Conservation (phyloP, 805 yeast genomes). For the Candida nonsorbophila region DNA sequence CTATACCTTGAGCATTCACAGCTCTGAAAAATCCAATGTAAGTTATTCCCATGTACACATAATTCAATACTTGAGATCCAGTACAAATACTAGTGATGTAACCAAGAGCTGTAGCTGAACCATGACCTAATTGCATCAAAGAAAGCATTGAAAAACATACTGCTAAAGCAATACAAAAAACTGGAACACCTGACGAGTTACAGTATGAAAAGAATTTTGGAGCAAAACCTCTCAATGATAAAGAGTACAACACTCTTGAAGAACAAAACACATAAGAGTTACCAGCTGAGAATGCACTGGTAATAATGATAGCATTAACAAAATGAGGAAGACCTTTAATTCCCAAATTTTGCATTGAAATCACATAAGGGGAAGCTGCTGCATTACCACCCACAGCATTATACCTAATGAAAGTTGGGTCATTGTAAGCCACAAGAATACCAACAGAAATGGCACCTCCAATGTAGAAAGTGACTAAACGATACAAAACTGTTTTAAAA, state of each 20-base stretch:
- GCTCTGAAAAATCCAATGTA: slow-evolving; percentile 43
- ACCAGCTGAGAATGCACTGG: slow-evolving; percentile 80
- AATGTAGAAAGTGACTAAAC: slow-evolving; percentile 26
- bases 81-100: slow-evolving; percentile 45
- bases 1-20: slow-evolving; percentile 32
- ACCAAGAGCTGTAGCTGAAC: slow-evolving; percentile 31
- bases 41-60: slow-evolving; percentile 39
- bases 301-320: slow-evolving; percentile 70
- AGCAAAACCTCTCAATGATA: slow-evolving; percentile 69
- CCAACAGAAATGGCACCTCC: slow-evolving; percentile 15
- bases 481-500: slow-evolving; percentile 48
- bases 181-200: slow-evolving; percentile 61
- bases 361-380: slow-evolving; percentile 73
- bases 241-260: slow-evolving; percentile 59
- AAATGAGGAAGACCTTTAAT: slow-evolving; percentile 68
- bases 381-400: slow-evolving; percentile 14
- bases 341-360: slow-evolving; percentile 66
- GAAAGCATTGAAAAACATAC: slow-evolving; percentile 10
- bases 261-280: slow-evolving; percentile 76
- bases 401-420: slow-evolving; percentile 10
- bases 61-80: slow-evolving; percentile 42
- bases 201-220: slow-evolving; percentile 63
- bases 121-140: slow-evolving; percentile 22
- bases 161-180: slow-evolving; percentile 48
- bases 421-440: slow-evolving; percentile 19